phyloP scores from a whole-genome alignment of 2,329 filamentous ascomycete genomes.

The Microthyrium microscopicum region DNA sequence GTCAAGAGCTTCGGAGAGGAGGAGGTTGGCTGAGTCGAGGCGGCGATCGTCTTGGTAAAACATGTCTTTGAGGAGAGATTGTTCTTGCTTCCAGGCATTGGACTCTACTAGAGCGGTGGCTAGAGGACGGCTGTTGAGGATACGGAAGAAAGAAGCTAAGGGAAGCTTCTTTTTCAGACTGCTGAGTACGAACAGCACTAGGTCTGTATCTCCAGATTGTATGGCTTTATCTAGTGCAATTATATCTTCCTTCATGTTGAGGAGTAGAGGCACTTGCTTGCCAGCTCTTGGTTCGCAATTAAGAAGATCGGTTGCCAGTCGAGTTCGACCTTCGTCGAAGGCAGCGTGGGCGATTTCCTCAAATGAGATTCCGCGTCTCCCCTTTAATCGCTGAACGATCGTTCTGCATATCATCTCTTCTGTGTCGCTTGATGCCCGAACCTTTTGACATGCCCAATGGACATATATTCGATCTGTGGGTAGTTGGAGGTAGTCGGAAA shows the following conservation, averaged over 20 bases:
- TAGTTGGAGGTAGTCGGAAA: constrained; percentile 74
- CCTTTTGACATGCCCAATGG: constrained; percentile 92
- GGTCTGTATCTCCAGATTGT: constrained; percentile 84
- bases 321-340: constrained; percentile 78
- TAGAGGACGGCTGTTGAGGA: constrained; percentile 68
- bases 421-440: constrained; percentile 66
- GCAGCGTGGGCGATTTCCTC: constrained; percentile 85
- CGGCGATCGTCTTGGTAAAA: constrained; percentile 95
- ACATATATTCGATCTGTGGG: constrained; percentile 84
- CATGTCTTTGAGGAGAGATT: constrained; percentile 74
- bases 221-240: constrained; percentile 92
- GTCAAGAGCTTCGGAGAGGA: constrained; percentile 66
- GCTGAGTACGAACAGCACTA: constrained; percentile 77
- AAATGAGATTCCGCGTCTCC: constrained; percentile 86
- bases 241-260: constrained; percentile 92
- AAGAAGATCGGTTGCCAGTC: constrained; percentile 77
- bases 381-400: constrained; percentile 72
- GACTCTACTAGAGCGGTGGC: constrained; percentile 84
- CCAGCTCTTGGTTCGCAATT: constrained; percentile 89
- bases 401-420: constrained; percentile 76
- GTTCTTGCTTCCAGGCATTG: constrained; percentile 62
- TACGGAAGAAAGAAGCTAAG: constrained; percentile 79
- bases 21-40: constrained; percentile 72
- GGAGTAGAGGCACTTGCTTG: constrained; percentile 83
- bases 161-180: constrained; percentile 82